Percentiles rank a stretch among this genome's conserved stretches.
Conservation (phyloP, 768 basidiomycete genomes). For the Pleurotus djamor region DNA sequence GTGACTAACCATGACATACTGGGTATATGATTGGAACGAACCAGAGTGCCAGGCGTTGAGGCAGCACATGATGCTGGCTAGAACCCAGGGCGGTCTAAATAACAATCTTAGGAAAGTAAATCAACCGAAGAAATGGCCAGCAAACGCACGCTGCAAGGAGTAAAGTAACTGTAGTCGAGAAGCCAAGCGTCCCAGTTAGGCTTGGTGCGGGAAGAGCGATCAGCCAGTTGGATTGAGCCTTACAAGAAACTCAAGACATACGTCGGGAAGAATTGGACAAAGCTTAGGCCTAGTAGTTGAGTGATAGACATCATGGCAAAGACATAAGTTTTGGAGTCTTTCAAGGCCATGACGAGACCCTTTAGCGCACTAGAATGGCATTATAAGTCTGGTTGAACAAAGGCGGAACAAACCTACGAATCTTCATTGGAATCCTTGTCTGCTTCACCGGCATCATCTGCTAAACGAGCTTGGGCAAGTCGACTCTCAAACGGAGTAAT, state of each 20-base stretch:
- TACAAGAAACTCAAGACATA: too few relatives aligned
- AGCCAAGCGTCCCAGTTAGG: slow-evolving; percentile 63
- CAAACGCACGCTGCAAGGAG: slow-evolving; percentile 54
- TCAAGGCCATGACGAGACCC: slow-evolving; percentile 55
- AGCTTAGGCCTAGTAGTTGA: slow-evolving; percentile 55
- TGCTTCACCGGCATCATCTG: slow-evolving; percentile 68
- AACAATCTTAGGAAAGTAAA: neutral
- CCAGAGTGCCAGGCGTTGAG: slow-evolving; percentile 55
- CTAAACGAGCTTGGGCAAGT: slow-evolving; percentile 64
- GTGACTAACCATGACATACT: neutral
- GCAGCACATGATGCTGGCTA: slow-evolving; percentile 46
- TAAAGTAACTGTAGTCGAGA: slow-evolving; percentile 55
- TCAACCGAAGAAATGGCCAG: neutral
- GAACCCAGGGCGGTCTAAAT: slow-evolving; percentile 61
- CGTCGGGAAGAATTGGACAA: slow-evolving; percentile 61
- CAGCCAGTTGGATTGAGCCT: too few relatives aligned
- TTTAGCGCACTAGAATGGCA: slow-evolving; percentile 34
- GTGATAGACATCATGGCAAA: slow-evolving; percentile 52
- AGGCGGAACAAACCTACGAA: slow-evolving; percentile 38
- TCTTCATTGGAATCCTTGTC: slow-evolving; percentile 57
- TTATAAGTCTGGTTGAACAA: neutral
- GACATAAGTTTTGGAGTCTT: slow-evolving; percentile 50
- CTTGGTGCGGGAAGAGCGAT: too few relatives aligned
- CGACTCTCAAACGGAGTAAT: slow-evolving; percentile 44
- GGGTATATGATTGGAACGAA: slow-evolving; percentile 5